Evolutionary conservation across 805 yeast genomes (phyloP).

Genomic region (Candida nonsorbophila): DNA sequence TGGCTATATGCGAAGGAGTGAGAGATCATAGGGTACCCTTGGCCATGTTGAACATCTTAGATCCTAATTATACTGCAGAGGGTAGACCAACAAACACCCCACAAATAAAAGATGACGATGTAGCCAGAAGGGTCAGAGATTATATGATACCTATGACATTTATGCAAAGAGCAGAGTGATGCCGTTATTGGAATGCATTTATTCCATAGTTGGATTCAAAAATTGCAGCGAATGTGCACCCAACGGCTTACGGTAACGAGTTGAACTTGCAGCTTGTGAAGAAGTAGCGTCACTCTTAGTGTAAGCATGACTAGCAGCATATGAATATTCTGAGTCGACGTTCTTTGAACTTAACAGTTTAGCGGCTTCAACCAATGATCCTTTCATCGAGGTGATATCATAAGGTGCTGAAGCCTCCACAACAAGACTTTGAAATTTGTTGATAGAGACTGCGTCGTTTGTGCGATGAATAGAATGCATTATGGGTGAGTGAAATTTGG

Average conservation of each 20-base stretch:
- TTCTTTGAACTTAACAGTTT: conserved; percentile 4
- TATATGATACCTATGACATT: conserved; percentile 32
- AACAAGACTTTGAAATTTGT: too few species aligned
- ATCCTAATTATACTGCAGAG: conserved; percentile 20
- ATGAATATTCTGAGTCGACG: conserved; percentile 1
- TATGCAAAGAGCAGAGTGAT: conserved; percentile 1
- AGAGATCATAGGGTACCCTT: conserved; percentile 32
- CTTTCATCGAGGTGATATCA: conserved; percentile 18
- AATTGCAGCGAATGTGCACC: too few species aligned
- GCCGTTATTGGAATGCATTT: conserved; percentile 1
- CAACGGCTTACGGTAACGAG: too few species aligned
- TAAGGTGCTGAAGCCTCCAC: too few species aligned
- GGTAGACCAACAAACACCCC: conserved; percentile 2
- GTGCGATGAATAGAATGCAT: too few species aligned
- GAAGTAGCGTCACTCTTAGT: too few species aligned
- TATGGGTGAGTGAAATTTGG: too few species aligned
- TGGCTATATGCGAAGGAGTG: conserved; percentile 29
- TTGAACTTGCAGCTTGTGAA: too few species aligned
- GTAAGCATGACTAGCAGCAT: too few species aligned
- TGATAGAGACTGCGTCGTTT: too few species aligned
- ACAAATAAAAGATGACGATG: conserved; percentile 21
- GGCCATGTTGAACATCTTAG: conserved; percentile 29
- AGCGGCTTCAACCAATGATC: conserved; percentile 12
- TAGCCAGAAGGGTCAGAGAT: conserved; percentile 24
- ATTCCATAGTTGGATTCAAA: conserved; percentile 2